Conservation (phyloP, 768 basidiomycete genomes). For the Psilocybe subaeruginosa region DNA sequence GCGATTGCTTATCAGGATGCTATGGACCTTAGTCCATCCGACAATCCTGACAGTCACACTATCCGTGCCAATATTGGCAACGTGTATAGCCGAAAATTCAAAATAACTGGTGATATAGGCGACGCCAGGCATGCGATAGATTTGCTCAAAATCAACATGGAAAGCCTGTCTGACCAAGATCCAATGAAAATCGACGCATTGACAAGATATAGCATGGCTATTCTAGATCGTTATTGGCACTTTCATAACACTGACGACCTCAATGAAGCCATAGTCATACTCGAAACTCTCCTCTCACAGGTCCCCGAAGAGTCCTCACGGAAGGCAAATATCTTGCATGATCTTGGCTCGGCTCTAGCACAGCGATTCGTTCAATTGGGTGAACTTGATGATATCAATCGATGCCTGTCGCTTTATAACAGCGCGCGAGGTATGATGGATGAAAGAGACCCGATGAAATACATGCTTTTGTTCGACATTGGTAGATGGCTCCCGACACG, state of each 20-base stretch:
- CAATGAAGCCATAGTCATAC: neutral
- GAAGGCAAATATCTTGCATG: neutral
- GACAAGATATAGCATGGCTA: neutral
- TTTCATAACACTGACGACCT: neutral
- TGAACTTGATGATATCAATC: constrained; percentile 8
- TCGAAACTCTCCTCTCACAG: neutral
- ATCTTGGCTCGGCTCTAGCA: neutral
- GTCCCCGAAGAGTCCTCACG: neutral
- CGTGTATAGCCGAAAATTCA: neutral
- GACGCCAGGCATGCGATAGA: constrained; percentile 2
- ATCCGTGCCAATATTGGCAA: neutral
- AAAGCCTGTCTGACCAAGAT: neutral
- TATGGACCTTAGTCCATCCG: neutral
- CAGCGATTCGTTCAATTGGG: constrained; percentile 5
- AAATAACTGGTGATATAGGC: neutral
- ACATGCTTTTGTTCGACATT: constrained; percentile 4
- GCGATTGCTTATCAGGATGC: neutral
- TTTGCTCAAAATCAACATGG: neutral
- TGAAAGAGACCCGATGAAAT: neutral
- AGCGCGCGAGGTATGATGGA: constrained; percentile 1
- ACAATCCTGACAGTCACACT: neutral
- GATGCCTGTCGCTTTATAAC: neutral
- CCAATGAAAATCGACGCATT: neutral
- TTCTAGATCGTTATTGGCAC: constrained; percentile 9
- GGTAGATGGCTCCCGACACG: constrained; percentile 14